Conservation (phyloP, 176 grass and related monocot genomes). For the Cenchrus purpureus region DNA sequence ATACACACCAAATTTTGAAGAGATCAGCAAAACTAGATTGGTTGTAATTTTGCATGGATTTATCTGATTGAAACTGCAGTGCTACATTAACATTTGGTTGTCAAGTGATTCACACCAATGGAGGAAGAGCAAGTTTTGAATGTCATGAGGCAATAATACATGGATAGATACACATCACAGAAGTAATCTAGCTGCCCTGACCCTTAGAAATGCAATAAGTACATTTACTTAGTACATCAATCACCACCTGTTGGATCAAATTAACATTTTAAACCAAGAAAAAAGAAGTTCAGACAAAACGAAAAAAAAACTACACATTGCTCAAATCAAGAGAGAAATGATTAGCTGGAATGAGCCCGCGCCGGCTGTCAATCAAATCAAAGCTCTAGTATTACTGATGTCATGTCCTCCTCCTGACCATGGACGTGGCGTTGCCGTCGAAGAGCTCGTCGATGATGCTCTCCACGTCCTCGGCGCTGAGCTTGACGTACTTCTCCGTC, state of each 20-base stretch:
- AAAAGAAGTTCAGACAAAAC: not conserved
- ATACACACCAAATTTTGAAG: slow-evolving; percentile 19
- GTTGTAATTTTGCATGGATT: not conserved
- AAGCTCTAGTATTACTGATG: not conserved
- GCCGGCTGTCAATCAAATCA: not conserved
- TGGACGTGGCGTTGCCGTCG: slow-evolving; percentile 67
- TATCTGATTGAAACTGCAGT: not conserved
- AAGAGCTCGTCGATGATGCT: slow-evolving; percentile 78
- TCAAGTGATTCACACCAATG: not conserved
- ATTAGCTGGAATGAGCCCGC: slow-evolving; percentile 2
- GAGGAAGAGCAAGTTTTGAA: not conserved
- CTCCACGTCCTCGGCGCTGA: slow-evolving; percentile 78
- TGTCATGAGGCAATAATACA: slow-evolving; percentile 18
- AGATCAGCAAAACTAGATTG: not conserved
- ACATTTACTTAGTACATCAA: slow-evolving; percentile 29
- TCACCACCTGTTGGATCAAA: slow-evolving; percentile 30
- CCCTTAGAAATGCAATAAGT: slow-evolving; percentile 32
- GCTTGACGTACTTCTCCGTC: slow-evolving; percentile 93
- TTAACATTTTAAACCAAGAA: slow-evolving; percentile 15
- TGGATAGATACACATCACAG: slow-evolving; percentile 35
- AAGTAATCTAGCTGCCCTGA: slow-evolving; percentile 27
- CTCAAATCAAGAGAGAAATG: slow-evolving; percentile 25
- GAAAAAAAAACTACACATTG: not conserved
- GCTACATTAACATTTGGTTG: too few species aligned
- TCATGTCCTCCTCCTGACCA: slow-evolving; percentile 60